phyloP scores from a whole-genome alignment of 176 grass and related monocot genomes.

The Chrysopogon serrulatus region DNA sequence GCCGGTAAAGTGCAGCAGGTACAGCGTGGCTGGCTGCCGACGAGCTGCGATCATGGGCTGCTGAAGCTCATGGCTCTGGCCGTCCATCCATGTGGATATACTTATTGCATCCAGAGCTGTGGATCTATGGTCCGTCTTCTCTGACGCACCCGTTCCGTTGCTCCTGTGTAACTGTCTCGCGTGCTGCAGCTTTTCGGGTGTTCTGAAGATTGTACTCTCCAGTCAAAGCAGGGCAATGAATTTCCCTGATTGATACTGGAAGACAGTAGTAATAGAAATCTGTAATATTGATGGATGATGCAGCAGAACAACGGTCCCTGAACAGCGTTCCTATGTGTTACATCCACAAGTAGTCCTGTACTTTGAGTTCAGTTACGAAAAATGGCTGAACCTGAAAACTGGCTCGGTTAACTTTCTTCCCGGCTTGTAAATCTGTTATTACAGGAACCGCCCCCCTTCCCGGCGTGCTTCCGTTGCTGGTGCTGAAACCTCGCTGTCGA shows the following conservation, averaged over 20 bases:
- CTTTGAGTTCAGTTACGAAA: not conserved
- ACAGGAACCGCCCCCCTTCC: not conserved
- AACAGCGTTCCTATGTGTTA: not conserved
- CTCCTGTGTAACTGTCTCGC: not conserved
- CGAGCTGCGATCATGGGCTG: slow-evolving; percentile 1
- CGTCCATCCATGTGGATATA: slow-evolving; percentile 11
- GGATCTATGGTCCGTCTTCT: slow-evolving; percentile 1
- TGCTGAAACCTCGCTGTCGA: slow-evolving; percentile 4
- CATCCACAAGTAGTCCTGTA: not conserved
- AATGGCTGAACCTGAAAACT: not conserved
- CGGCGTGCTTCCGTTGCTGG: not conserved
- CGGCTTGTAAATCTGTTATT: not conserved
- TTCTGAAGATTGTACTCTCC: not conserved
- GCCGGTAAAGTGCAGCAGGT: slow-evolving; percentile 1
- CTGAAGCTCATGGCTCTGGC: not conserved
- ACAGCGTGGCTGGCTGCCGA: slow-evolving; percentile 2
- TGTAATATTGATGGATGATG: not conserved
- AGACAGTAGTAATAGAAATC: not conserved
- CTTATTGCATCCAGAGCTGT: slow-evolving; percentile 5
- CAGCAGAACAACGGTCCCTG: not conserved
- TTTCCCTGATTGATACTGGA: not conserved
- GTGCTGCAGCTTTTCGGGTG: not conserved
- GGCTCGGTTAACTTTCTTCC: not conserved
- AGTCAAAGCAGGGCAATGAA: not conserved
- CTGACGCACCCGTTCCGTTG: not conserved